A percentile compares a stretch with the other conserved stretches of the same genome.
Conservation (phyloP, 2,329 filamentous ascomycete genomes). For the Ophiocordyceps sinensis region DNA sequence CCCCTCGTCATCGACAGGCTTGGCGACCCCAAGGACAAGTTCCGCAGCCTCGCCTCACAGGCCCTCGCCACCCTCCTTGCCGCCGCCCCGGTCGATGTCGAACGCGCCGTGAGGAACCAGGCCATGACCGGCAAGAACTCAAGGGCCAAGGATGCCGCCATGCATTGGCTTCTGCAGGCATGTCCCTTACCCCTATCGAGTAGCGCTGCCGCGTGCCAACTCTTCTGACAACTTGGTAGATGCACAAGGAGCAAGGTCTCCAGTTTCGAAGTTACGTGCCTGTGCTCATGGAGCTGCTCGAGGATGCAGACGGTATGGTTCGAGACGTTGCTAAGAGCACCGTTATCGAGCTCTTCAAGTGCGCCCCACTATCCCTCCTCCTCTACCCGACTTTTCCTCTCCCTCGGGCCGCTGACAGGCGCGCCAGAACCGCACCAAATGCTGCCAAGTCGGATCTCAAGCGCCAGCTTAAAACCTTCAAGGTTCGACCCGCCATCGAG, state of each 20-base stretch:
- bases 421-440: slow-evolving; percentile 54
- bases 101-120: slow-evolving; percentile 62
- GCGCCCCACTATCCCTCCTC: slow-evolving; percentile 4
- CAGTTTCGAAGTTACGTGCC: slow-evolving; percentile 76
- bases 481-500: slow-evolving; percentile 76
- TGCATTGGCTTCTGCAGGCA: slow-evolving; percentile 76
- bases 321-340: slow-evolving; percentile 71
- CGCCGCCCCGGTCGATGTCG: slow-evolving; percentile 56
- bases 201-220: neutral
- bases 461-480: slow-evolving; percentile 68
- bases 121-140: slow-evolving; percentile 70
- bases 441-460: slow-evolving; percentile 80
- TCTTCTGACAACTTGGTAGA: slow-evolving; percentile 31
- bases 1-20: slow-evolving; percentile 70
- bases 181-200: neutral
- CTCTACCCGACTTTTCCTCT: neutral
- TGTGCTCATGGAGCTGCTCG: slow-evolving; percentile 68
- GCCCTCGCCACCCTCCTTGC: slow-evolving; percentile 66
- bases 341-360: slow-evolving; percentile 79
- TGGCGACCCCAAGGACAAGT: slow-evolving; percentile 77
- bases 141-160: slow-evolving; percentile 68
- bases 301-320: slow-evolving; percentile 80
- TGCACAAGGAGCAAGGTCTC: slow-evolving; percentile 66
- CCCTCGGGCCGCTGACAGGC: no score
- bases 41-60: slow-evolving; percentile 59